Evolutionary conservation across 2,329 filamentous ascomycete genomes (phyloP).

Genomic region (Monosporascus sp.): DNA sequence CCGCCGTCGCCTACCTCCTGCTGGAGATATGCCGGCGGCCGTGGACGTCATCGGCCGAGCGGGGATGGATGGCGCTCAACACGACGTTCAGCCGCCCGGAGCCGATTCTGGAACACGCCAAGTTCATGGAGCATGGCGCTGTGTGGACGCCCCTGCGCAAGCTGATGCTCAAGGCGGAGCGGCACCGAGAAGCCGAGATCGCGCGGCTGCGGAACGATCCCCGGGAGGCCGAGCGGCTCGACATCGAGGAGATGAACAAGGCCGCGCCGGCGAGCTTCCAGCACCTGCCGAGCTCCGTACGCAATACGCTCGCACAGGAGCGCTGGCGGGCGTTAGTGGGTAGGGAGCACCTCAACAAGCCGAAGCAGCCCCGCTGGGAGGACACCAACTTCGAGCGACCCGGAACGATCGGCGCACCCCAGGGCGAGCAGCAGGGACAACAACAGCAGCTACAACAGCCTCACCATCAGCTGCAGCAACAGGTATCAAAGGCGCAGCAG

Average conservation of each 20-base stretch:
- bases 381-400: constrained; percentile 16
- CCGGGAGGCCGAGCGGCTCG: constrained; percentile 43
- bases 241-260: constrained; percentile 42
- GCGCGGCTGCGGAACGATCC: constrained; percentile 42
- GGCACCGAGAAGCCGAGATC: constrained; percentile 47
- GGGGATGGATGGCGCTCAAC: constrained; percentile 43
- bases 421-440: background rate
- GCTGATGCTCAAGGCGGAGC: constrained; percentile 47
- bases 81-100: constrained; percentile 33
- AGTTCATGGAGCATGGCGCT: constrained; percentile 39
- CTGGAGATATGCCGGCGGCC: constrained; percentile 45
- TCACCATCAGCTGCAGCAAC: background rate
- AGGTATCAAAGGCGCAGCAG: constrained; percentile 8
- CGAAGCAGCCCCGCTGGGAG: background rate
- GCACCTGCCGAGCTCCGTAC: constrained; percentile 40
- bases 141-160: constrained; percentile 51
- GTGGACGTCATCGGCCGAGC: constrained; percentile 45
- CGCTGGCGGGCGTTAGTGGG: constrained; percentile 48
- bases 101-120: constrained; percentile 35
- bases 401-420: background rate
- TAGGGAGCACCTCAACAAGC: constrained; percentile 16
- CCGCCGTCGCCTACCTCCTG: constrained; percentile 51
- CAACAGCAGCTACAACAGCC: constrained; percentile 1
- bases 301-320: constrained; percentile 42
- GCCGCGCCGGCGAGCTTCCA: constrained; percentile 41